Percentiles rank a stretch among this genome's conserved stretches.
Evolutionary conservation across 352 stramenopile genomes (phyloP).

Genomic region (Phytophthora citricola): DNA sequence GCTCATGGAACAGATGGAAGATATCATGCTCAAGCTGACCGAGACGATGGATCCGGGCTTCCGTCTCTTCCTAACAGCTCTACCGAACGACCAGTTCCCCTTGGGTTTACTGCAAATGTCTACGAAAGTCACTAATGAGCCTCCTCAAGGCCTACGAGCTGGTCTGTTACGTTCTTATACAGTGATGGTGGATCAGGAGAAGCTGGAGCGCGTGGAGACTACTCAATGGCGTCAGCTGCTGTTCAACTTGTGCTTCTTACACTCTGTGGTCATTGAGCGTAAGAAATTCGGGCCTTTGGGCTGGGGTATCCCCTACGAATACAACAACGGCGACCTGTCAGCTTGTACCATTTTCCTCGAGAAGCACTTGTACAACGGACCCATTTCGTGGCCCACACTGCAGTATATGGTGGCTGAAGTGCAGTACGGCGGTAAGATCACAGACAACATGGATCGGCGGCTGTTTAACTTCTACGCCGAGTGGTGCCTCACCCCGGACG

Average conservation of each 20-base stretch:
- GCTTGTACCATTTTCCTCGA: slow-evolving; percentile 98
- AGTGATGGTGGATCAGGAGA: slow-evolving; percentile 99
- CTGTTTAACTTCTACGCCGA: slow-evolving; percentile 98
- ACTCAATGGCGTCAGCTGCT: slow-evolving; percentile 97
- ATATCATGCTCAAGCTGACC: slow-evolving; percentile 96
- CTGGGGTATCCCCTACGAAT: slow-evolving; percentile 99
- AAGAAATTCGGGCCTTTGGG: slow-evolving; percentile 98
- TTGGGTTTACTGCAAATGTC: slow-evolving; percentile 98
- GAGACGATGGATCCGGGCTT: slow-evolving; percentile 97
- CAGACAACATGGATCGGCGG: slow-evolving; percentile 97
- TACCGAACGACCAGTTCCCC: slow-evolving; percentile 97
- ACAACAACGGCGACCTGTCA: slow-evolving; percentile 98
- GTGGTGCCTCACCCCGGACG: slow-evolving; percentile 94
- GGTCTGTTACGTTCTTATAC: slow-evolving; percentile 97
- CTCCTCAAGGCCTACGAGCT: slow-evolving; percentile 95
- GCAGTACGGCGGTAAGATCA: slow-evolving; percentile 99
- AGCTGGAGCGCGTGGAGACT: slow-evolving; percentile 96
- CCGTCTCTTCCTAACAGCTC: slow-evolving; percentile 97
- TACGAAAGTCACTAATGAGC: slow-evolving; percentile 99
- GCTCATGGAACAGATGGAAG: slow-evolving; percentile 99
- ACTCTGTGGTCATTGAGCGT: slow-evolving; percentile 98
- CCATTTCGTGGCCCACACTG: slow-evolving; percentile 98
- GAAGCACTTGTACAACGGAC: slow-evolving; percentile 98
- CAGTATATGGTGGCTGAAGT: slow-evolving; percentile 99
- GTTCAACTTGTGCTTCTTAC: slow-evolving; percentile 98